Percentiles rank a stretch among this genome's conserved stretches.
Conservation (phyloP, 2,329 filamentous ascomycete genomes). For the Pseudogymnoascus sp. region DNA sequence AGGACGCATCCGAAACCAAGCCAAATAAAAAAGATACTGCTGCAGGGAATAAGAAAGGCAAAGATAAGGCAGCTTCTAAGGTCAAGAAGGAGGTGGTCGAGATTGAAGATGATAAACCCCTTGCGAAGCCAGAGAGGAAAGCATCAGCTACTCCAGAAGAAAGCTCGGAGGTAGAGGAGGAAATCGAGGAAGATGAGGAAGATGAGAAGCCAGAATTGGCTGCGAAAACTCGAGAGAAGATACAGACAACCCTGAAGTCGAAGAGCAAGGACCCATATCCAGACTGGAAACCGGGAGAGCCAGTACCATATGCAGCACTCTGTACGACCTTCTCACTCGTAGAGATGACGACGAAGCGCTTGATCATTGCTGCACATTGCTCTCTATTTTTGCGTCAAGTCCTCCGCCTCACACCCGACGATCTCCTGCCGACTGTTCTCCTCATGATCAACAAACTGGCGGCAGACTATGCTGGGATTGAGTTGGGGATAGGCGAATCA, state of each 20-base stretch:
- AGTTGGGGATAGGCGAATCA: conserved; percentile 96
- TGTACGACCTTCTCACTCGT: conserved; percentile 92
- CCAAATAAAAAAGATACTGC: conserved; percentile 34
- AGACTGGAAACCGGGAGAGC: conserved; percentile 83
- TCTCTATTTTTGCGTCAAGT: conserved; percentile 89
- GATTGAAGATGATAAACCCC: conserved; percentile 10
- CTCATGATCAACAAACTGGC: conserved; percentile 98
- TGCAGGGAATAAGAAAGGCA: conserved; percentile 9
- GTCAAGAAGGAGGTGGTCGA: conserved; percentile 11
- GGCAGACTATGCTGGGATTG: conserved; percentile 91
- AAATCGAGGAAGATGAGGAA: conserved; percentile 48
- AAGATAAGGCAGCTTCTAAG: conserved; percentile 10
- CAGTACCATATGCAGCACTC: conserved; percentile 89
- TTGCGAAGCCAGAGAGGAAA: conserved; percentile 40
- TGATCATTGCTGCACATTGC: conserved; percentile 84
- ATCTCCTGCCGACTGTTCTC: conserved; percentile 80
- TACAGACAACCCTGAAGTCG: conserved; percentile 67
- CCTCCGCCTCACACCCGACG: conserved; percentile 79
- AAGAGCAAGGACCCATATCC: conserved; percentile 76
- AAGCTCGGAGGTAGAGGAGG: conserved; percentile 40
- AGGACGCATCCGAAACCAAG: conserved; percentile 21
- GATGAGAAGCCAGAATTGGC: conserved; percentile 63
- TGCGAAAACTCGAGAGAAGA: conserved; percentile 70
- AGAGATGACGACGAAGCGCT: conserved; percentile 86
- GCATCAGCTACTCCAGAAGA: conserved; percentile 34